Conservation (phyloP, 768 basidiomycete genomes). For the Dioszegia crocea region DNA sequence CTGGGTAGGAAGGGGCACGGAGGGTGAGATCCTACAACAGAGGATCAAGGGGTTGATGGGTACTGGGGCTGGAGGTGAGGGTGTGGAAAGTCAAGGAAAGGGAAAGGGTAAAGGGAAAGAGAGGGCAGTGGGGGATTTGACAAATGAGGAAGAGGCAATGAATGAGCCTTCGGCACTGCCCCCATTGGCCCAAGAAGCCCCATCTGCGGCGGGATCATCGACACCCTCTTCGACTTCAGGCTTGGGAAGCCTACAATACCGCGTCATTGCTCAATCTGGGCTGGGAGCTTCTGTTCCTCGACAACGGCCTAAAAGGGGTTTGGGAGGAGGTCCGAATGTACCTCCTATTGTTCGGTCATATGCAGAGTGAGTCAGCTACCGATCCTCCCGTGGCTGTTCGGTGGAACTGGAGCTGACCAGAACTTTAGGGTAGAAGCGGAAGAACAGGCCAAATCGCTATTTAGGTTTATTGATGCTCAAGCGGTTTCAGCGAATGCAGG, state of each 20-base stretch:
- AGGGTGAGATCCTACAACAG: conserved; percentile 45
- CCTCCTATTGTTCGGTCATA: conserved; percentile 1
- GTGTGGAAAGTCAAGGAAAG: not conserved
- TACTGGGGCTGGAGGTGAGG: too few relatives aligned
- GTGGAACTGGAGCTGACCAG: too few relatives aligned
- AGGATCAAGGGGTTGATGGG: conserved; percentile 13
- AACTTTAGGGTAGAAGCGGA: not conserved
- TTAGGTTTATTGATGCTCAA: conserved; percentile 41
- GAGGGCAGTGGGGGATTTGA: not conserved
- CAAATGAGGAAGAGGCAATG: conserved; percentile 7
- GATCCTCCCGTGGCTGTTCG: too few relatives aligned
- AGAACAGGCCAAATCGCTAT: conserved; percentile 5
- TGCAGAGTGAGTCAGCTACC: conserved; percentile 9
- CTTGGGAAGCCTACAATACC: conserved; percentile 14
- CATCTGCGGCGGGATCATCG: not conserved
- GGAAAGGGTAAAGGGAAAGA: not conserved
- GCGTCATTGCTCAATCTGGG: conserved; percentile 10
- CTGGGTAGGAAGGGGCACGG: conserved; percentile 44
- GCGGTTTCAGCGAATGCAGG: conserved; percentile 14
- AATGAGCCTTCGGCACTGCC: conserved; percentile 1
- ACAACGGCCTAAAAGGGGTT: not conserved
- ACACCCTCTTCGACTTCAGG: not conserved
- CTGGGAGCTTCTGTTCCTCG: not conserved
- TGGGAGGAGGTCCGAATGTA: not conserved
- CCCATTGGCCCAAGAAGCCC: not conserved